These are phyloP conservation scores for Pythium guiyangense DNA, from an alignment of 352 stramenopile genomes.

Conservation along the genomic window DNA sequence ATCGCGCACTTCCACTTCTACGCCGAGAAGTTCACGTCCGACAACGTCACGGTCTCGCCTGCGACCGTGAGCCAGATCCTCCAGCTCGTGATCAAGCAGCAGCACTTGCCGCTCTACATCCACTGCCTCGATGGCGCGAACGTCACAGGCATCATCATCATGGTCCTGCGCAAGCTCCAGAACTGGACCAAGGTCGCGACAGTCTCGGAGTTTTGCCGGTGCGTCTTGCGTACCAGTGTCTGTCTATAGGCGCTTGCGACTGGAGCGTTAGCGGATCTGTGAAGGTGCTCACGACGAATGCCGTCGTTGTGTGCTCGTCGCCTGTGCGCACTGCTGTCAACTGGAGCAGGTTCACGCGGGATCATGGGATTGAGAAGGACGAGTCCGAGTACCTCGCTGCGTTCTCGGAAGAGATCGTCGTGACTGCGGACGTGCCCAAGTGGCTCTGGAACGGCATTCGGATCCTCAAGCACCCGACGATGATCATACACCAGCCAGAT, in stretches of 20 bases:
- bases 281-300: background rate
- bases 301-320: too few relatives aligned
- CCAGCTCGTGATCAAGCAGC: conserved; percentile 69
- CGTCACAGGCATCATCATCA: conserved; percentile 84
- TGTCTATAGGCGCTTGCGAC: background rate
- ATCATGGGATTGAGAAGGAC: conserved; percentile 85
- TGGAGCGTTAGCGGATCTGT: background rate
- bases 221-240: background rate
- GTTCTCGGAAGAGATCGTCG: conserved; percentile 82
- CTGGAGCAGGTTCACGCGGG: conserved; percentile 62
- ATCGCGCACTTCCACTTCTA: conserved; percentile 78
- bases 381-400: conserved; percentile 79
- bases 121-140: conserved; percentile 87
- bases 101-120: conserved; percentile 81
- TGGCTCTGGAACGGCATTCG: conserved; percentile 86
- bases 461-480: conserved; percentile 82
- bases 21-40: conserved; percentile 85
- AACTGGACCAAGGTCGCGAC: conserved; percentile 87
- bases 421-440: conserved; percentile 65
- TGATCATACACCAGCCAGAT: conserved; percentile 81
- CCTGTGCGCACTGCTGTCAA: too few relatives aligned
- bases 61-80: conserved; percentile 72
- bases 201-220: conserved; percentile 79
- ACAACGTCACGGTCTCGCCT: conserved; percentile 82
- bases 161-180: conserved; percentile 86